Evolutionary conservation across 2,329 filamentous ascomycete genomes (phyloP).

Genomic region (Chaetomiaceae sp.): DNA sequence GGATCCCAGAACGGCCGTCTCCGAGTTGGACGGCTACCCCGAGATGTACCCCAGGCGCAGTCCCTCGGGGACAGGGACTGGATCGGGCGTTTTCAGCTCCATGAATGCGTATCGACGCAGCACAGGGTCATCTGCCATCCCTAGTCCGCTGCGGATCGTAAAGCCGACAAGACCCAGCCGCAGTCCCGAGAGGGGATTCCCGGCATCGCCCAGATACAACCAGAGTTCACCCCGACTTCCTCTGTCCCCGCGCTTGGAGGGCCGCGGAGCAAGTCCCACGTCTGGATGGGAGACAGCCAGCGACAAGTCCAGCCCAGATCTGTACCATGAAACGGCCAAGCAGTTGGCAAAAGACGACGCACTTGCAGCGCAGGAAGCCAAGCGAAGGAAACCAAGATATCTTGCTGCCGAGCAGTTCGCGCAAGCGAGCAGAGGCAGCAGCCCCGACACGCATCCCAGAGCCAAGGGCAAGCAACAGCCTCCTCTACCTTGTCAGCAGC

Average conservation of each 20-base stretch:
- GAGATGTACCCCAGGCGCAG: background rate
- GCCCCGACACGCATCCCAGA: background rate
- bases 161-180: background rate
- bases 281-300: background rate
- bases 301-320: background rate
- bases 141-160: background rate
- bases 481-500: background rate
- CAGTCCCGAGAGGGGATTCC: background rate
- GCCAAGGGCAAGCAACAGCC: background rate
- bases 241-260: background rate
- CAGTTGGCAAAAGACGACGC: background rate
- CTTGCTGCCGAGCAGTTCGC: background rate
- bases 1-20: conserved; percentile 16
- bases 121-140: background rate
- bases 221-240: background rate
- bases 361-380: background rate
- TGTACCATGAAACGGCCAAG: conserved; percentile 4
- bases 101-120: background rate
- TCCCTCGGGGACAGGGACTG: conserved; percentile 4
- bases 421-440: background rate
- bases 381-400: background rate
- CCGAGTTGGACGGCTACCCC: conserved; percentile 13
- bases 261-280: background rate
- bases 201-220: background rate
- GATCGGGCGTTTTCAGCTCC: background rate